These are phyloP conservation scores for Claviceps fusiformis DNA, from an alignment of 2,329 filamentous ascomycete genomes.

Conservation along the genomic window DNA sequence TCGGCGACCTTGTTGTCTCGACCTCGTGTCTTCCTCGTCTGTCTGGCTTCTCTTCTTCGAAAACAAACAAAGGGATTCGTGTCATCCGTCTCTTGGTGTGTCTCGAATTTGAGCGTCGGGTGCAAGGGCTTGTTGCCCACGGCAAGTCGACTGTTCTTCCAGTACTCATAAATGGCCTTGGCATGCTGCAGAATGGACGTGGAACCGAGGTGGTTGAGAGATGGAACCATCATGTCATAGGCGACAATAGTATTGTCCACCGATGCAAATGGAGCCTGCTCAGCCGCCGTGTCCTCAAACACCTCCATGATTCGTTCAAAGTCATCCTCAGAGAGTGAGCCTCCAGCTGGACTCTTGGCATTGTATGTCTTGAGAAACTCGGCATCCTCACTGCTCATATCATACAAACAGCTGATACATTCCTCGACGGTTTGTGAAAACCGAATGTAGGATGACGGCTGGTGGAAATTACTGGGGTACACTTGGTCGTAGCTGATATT, in stretches of 20 bases:
- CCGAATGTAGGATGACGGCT: slow-evolving; percentile 87
- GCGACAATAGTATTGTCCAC: slow-evolving; percentile 78
- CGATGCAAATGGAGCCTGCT: slow-evolving; percentile 76
- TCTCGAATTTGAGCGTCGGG: slow-evolving; percentile 81
- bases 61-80: slow-evolving; percentile 97
- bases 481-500: slow-evolving; percentile 75
- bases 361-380: slow-evolving; percentile 76
- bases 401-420: slow-evolving; percentile 79
- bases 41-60: slow-evolving; percentile 82
- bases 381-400: slow-evolving; percentile 87
- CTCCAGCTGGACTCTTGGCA: slow-evolving; percentile 49
- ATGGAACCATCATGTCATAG: slow-evolving; percentile 62
- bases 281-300: slow-evolving; percentile 75
- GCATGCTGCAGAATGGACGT: slow-evolving; percentile 42
- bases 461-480: slow-evolving; percentile 65
- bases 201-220: slow-evolving; percentile 39
- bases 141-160: slow-evolving; percentile 58
- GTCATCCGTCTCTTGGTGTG: slow-evolving; percentile 85
- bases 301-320: slow-evolving; percentile 93
- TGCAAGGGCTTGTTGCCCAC: slow-evolving; percentile 61
- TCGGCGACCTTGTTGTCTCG: slow-evolving; percentile 90
- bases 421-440: slow-evolving; percentile 98
- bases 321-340: slow-evolving; percentile 70
- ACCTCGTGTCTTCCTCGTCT: slow-evolving; percentile 86
- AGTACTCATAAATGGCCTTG: slow-evolving; percentile 78